Conservation (phyloP, 1,139 yeast genomes). For the Meyerozyma elateridarum region DNA sequence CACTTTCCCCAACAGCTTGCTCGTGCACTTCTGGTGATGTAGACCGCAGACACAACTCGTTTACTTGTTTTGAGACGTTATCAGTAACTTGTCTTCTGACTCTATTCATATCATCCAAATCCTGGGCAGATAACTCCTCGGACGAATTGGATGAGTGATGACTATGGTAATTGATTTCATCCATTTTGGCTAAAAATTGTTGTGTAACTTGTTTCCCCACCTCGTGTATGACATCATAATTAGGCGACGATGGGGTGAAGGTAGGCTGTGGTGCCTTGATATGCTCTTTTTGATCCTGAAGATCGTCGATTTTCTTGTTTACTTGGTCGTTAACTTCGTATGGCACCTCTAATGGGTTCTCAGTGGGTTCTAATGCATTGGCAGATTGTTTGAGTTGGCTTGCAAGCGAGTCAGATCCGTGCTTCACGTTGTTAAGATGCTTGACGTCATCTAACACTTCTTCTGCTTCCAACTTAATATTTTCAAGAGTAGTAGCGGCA, state of each 20-base stretch:
- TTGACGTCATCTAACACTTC: background rate
- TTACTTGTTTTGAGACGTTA: conserved; percentile 20
- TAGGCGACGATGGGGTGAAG: conserved; percentile 7
- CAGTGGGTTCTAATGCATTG: background rate
- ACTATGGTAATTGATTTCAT: conserved; percentile 18
- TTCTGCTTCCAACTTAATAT: background rate
- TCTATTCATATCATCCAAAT: conserved; percentile 13
- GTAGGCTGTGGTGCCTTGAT: background rate
- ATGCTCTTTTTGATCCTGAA: background rate
- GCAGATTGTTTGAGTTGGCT: background rate
- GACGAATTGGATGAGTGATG: conserved; percentile 12
- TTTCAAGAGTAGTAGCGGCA: background rate
- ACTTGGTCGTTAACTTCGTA: background rate
- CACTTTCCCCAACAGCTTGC: conserved; percentile 3
- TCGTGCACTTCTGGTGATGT: conserved; percentile 10
- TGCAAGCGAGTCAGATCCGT: background rate
- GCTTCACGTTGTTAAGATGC: background rate
- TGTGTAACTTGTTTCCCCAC: conserved; percentile 22
- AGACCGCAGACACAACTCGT: conserved; percentile 15
- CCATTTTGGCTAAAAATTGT: conserved; percentile 21
- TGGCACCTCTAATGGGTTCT: background rate
- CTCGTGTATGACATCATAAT: conserved; percentile 19
- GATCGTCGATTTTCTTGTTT: background rate
- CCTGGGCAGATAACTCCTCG: conserved; percentile 12
- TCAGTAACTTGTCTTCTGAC: conserved; percentile 20